A percentile compares a stretch with the other conserved stretches of the same genome.
phyloP scores from a whole-genome alignment of 2,329 filamentous ascomycete species.

The Reticulascus tulasneorum region DNA sequence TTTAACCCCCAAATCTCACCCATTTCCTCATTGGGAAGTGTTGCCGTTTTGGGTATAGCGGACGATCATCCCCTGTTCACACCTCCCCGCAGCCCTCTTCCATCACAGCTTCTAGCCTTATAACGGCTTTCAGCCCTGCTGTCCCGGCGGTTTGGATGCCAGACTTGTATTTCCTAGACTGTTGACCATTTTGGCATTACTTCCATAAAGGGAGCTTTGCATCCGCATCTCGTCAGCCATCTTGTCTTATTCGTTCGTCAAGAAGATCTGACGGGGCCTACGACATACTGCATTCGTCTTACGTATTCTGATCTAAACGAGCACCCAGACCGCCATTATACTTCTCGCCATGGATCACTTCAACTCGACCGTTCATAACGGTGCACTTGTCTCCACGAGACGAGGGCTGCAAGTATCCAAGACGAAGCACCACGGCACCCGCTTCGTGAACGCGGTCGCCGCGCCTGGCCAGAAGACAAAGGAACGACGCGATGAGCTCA shows the following conservation, averaged over 20 bases:
- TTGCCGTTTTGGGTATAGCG: background rate
- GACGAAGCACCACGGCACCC: constrained; percentile 33
- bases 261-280: too few species aligned
- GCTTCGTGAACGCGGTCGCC: constrained; percentile 32
- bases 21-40: constrained; percentile 1
- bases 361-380: constrained; percentile 31
- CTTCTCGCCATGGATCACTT: constrained; percentile 31
- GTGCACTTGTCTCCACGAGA: constrained; percentile 31
- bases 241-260: background rate
- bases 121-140: too few species aligned
- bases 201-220: constrained; percentile 4
- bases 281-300: background rate
- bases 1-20: too few species aligned
- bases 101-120: too few species aligned
- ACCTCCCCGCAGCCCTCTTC: too few species aligned
- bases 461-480: background rate
- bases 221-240: too few species aligned
- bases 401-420: constrained; percentile 35
- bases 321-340: too few species aligned
- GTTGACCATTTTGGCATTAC: constrained; percentile 1
- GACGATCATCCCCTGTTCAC: too few species aligned
- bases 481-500: background rate
- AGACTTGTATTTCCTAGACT: too few species aligned
- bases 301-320: background rate
- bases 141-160: too few species aligned